Conservation (phyloP, 495 filamentous ascomycete species). For the Aspergillus sclerotioniger region DNA sequence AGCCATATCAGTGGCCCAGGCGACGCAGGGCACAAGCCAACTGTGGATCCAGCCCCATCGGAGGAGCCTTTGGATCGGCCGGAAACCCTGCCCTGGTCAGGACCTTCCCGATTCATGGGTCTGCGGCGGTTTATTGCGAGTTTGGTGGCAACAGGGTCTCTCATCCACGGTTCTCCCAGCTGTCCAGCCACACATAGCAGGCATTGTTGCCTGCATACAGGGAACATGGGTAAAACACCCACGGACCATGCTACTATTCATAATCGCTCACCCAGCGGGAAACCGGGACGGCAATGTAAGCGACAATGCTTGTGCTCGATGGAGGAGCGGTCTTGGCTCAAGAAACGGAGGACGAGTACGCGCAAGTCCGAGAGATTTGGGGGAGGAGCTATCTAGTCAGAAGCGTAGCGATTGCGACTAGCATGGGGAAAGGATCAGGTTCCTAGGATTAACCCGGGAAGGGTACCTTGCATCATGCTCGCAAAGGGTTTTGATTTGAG, state of each 20-base stretch:
- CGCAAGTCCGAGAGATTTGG: background rate
- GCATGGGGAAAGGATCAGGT: background rate
- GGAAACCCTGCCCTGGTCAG: constrained; percentile 16
- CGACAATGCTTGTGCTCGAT: background rate
- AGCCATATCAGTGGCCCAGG: constrained; percentile 11
- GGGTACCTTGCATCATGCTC: background rate
- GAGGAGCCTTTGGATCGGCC: constrained; percentile 14
- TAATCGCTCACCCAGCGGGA: background rate
- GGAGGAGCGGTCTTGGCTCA: background rate
- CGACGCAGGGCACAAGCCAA: constrained; percentile 15
- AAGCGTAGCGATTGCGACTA: background rate
- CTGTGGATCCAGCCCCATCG: constrained; percentile 21
- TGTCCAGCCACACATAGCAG: background rate
- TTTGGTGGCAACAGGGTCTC: constrained; percentile 6
- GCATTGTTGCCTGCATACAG: background rate
- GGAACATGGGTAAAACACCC: background rate
- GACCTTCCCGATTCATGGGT: constrained; percentile 16
- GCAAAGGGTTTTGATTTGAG: background rate
- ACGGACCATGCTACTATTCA: constrained; percentile 2
- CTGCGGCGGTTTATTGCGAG: constrained; percentile 9
- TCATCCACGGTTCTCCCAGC: constrained; percentile 12
- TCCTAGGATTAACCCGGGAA: background rate
- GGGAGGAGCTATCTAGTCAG: background rate
- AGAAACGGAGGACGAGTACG: background rate
- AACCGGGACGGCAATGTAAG: background rate